Evolutionary conservation across 352 stramenopile genomes (phyloP), one percentile per base, ranked within the genome.

Genomic region (Globisporangium takayamanum): DNA sequence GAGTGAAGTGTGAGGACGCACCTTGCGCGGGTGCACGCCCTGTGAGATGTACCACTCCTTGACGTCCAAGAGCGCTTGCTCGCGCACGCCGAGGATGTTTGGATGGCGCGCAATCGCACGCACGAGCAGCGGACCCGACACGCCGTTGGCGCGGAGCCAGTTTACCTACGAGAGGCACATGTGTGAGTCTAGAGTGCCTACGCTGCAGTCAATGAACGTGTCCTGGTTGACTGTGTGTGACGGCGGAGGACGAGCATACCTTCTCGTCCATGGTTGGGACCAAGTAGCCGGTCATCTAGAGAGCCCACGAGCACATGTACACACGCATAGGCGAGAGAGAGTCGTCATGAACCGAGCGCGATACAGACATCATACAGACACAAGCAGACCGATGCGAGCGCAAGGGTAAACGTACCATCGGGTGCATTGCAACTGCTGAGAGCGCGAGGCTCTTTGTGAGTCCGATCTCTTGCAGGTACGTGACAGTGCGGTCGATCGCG

Each of bases 41-140:
- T 76, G 67, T 1, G 50, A 45, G 47, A 70, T 65, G 59, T 74
- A 82, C 73, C 73, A 79, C n/a, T 72, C 49, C 3, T 67, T 62
- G 10, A 79, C 30, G 26, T 51, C 41, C 33, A 68, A 26, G 10
- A 72, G 55, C 48, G 66, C 67, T n/a, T 79, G 61, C 8, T 70
- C 63, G 10, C 59, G 52, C 46, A 65, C 55, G 16, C 73, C 73
- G 15, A 82, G 45, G 45, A 82, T 76, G 55, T 70, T 76, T 0
- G 70, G 68, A 49, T 78, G 68, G 33, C 70, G 68, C 42, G 53
- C n/a, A 54, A 82, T 73, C 15, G 60, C 59, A 11, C 51, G 55
- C 42, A 72, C 57, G 26, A 82, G 57, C 52, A 76, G 67, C 46
- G 64, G 50, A 2, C 66, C 53, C 15, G 55, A 69, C 16, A 82